phyloP scores from a whole-genome alignment of 2,329 filamentous ascomycete genomes.

The Neobulgaria alba region DNA sequence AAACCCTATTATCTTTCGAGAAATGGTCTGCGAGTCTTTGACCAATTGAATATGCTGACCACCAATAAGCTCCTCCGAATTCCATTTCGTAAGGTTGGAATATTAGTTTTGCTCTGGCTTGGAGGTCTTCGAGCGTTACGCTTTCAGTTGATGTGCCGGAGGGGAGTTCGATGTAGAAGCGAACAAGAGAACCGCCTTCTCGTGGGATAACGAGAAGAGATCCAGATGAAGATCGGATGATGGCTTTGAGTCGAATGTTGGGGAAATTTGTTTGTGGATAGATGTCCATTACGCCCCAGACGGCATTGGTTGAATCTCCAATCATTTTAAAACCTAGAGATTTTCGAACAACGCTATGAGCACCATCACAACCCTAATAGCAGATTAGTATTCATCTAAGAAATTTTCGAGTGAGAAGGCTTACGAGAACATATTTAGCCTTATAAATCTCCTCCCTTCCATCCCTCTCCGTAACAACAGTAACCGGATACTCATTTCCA shows the following conservation, averaged over 20 bases:
- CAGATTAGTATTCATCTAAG: conserved; percentile 32
- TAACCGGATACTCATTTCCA: conserved; percentile 48
- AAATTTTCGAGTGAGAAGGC: conserved; percentile 36
- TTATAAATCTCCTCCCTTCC: conserved; percentile 40
- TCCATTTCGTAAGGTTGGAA: conserved; percentile 58
- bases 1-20: conserved; percentile 36
- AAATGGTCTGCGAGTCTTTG: conserved; percentile 49
- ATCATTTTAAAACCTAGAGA: conserved; percentile 45
- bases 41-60: conserved; percentile 49
- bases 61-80: conserved; percentile 56
- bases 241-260: conserved; percentile 50
- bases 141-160: too few species aligned
- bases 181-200: too few species aligned
- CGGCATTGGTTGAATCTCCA: conserved; percentile 46
- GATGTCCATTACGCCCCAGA: conserved; percentile 48
- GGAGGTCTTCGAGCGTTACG: conserved; percentile 55
- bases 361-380: too few species aligned
- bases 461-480: conserved; percentile 46
- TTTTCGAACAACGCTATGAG: conserved; percentile 41
- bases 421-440: conserved; percentile 22
- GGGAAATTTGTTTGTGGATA: conserved; percentile 38
- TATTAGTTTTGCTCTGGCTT: conserved; percentile 54
- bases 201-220: conserved; percentile 54
- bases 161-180: conserved; percentile 58
- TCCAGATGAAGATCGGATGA: conserved; percentile 45